Evolutionary conservation across 306 rosid species (phyloP), one percentile per base, ranked within the genome.

Genomic region (Malus orientalis): DNA sequence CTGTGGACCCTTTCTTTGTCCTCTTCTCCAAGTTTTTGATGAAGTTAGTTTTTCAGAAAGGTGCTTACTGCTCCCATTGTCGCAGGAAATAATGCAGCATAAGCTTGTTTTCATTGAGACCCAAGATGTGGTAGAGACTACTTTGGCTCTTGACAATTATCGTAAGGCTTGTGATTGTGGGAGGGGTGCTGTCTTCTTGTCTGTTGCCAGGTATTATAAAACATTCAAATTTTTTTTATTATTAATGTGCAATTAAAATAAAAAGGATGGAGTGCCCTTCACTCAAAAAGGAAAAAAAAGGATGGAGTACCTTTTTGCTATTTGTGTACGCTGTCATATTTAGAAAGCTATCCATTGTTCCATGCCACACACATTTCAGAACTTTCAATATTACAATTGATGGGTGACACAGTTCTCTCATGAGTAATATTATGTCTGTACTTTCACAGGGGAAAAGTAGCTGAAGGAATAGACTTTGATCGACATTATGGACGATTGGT

Each of bases 141-240:
- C 98, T 1, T 80, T 94, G 88, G 98, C 98, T 77, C 97, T 92
- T 65, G 96, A 94, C 80, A 94, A 94, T 84, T 94, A 92, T 79
- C 96, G 91, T 65, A 94, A 89, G 81, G 98, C 98, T 76, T 92
- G 98, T 76, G 98, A 94, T 81, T 94, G 97, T 82, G 97, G 98
- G 84, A 89, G 98, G 85, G 98, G 96, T 78, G 97, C 98, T 79
- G 91, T 94, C 53, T 94, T 94, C 82, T 88, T 94, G 74, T 94
- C 98, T 58, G 98, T 94, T 67, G 98, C 98, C 42, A 92, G 97
- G 97, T 94, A 81, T 53, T 78, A 53, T 61, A 29, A 33, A 78
- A 76, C 55, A 33, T 67, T 81, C 58, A 16, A 59, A 44, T 44
- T 20, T 44, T 44, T 44, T 47, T 74, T n/a, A 30, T 9, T 59